Percentiles rank a stretch among this genome's conserved stretches.
Evolutionary conservation across 2,329 filamentous ascomycete species (phyloP).

Genomic region (Scedosporium minutisporum): DNA sequence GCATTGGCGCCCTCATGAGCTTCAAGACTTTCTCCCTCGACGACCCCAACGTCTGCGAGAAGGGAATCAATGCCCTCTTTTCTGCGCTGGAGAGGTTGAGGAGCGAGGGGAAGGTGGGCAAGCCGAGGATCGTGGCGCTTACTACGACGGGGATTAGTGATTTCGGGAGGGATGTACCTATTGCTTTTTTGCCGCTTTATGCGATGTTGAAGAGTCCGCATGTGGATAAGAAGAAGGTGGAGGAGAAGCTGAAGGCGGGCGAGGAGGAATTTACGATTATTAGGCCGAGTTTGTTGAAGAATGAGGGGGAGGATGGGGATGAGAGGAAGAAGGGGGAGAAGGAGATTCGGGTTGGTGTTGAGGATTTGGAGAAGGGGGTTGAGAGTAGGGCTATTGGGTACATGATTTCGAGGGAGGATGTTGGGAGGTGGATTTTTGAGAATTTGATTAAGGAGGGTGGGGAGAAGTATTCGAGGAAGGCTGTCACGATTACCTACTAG

Average conservation of each 20-base stretch:
- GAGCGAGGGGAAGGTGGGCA: constrained; percentile 14
- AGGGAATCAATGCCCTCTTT: constrained; percentile 32
- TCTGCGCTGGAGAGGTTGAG: constrained; percentile 24
- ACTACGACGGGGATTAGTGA: constrained; percentile 30
- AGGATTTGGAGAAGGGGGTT: constrained; percentile 21
- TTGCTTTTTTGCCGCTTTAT: constrained; percentile 34
- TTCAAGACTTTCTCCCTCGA: constrained; percentile 26
- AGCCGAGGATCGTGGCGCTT: constrained; percentile 24
- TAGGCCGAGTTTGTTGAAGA: constrained; percentile 25
- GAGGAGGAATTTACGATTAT: constrained; percentile 27
- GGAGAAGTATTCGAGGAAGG: constrained; percentile 23
- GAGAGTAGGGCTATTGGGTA: constrained; percentile 33
- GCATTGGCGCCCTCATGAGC: constrained; percentile 30
- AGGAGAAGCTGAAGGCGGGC: constrained; percentile 19
- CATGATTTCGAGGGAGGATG: constrained; percentile 35
- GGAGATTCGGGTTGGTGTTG: constrained; percentile 27
- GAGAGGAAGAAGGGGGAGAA: constrained; percentile 9
- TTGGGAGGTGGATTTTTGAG: constrained; percentile 36
- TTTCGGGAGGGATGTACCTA: constrained; percentile 30
- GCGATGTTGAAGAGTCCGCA: constrained; percentile 31
- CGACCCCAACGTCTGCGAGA: constrained; percentile 38
- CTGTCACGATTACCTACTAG: constrained; percentile 26
- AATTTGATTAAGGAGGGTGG: constrained; percentile 21
- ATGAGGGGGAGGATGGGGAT: constrained; percentile 17
- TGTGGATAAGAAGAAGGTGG: constrained; percentile 38